Conservation (phyloP, 208 protist genomes). For the Vickermania spadyakhi region DNA sequence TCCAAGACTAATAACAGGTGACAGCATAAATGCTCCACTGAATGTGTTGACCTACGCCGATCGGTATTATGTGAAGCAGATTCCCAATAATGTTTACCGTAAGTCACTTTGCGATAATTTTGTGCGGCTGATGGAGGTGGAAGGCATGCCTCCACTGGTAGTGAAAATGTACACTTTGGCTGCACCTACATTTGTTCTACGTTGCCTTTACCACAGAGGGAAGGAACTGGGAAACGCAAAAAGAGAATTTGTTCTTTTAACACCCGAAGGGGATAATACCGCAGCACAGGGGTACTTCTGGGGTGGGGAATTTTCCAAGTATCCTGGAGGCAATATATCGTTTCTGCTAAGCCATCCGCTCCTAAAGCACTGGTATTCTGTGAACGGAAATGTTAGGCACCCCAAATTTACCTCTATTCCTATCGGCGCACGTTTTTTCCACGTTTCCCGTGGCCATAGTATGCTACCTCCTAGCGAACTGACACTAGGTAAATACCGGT, state of each 20-base stretch:
- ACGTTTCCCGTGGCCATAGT: neutral
- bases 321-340: neutral
- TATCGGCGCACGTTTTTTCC: neutral
- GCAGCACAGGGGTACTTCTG: neutral
- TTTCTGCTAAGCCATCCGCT: neutral
- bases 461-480: neutral
- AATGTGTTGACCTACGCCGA: neutral
- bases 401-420: neutral
- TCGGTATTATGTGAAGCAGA: neutral
- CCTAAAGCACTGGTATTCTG: neutral
- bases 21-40: neutral
- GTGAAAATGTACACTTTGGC: neutral
- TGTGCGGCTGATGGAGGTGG: neutral
- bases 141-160: neutral
- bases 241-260: neutral
- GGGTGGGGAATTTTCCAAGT: neutral
- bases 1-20: neutral
- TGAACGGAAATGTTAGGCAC: slow-evolving; percentile 1
- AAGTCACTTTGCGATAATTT: neutral
- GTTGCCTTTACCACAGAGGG: neutral
- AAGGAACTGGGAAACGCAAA: neutral
- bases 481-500: neutral
- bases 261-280: neutral
- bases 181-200: neutral
- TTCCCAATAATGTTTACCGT: neutral